A percentile compares a stretch with the other conserved stretches of the same genome.
Evolutionary conservation across 805 yeast species (phyloP).

Genomic region (Sugiyamaella qingdaonensis): DNA sequence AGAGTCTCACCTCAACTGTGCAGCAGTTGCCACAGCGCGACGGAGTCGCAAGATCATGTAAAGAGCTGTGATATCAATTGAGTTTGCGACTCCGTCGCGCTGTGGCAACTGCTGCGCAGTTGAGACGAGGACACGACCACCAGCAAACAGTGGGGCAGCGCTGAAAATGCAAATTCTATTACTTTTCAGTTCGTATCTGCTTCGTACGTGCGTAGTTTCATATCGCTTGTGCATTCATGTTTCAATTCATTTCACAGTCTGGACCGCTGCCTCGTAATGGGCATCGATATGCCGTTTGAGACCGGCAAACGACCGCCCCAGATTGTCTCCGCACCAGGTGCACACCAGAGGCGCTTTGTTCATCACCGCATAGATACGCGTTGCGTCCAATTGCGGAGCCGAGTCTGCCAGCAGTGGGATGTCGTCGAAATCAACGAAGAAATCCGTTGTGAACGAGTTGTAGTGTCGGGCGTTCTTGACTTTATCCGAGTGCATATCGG

Average conservation of each 20-base stretch:
- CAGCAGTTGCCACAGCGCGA: too few relatives aligned
- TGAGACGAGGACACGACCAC: too few relatives aligned
- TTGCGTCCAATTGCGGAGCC: slow-evolving; percentile 30
- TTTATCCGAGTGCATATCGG: slow-evolving; percentile 51
- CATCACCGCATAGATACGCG: slow-evolving; percentile 37
- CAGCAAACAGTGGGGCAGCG: too few relatives aligned
- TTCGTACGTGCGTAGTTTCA: too few relatives aligned
- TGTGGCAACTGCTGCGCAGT: too few relatives aligned
- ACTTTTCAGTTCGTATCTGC: too few relatives aligned
- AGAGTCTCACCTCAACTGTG: too few relatives aligned
- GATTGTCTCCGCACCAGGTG: slow-evolving; percentile 40
- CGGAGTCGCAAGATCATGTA: too few relatives aligned
- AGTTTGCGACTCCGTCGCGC: too few relatives aligned
- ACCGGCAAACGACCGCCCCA: slow-evolving; percentile 39
- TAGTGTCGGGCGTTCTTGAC: slow-evolving; percentile 64
- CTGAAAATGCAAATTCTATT: too few relatives aligned
- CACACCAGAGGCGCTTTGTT: slow-evolving; percentile 40
- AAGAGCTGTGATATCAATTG: too few relatives aligned
- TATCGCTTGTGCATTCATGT: too few relatives aligned
- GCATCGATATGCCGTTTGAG: slow-evolving; percentile 40
- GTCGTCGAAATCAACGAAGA: slow-evolving; percentile 54
- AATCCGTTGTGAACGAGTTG: slow-evolving; percentile 62
- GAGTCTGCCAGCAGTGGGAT: slow-evolving; percentile 37
- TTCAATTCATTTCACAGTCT: neutral
- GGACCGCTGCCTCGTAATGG: neutral